Percentiles rank a stretch among this genome's conserved stretches.
Conservation (phyloP, 169 alveolate genomes). For the Besnoitia besnoiti region DNA sequence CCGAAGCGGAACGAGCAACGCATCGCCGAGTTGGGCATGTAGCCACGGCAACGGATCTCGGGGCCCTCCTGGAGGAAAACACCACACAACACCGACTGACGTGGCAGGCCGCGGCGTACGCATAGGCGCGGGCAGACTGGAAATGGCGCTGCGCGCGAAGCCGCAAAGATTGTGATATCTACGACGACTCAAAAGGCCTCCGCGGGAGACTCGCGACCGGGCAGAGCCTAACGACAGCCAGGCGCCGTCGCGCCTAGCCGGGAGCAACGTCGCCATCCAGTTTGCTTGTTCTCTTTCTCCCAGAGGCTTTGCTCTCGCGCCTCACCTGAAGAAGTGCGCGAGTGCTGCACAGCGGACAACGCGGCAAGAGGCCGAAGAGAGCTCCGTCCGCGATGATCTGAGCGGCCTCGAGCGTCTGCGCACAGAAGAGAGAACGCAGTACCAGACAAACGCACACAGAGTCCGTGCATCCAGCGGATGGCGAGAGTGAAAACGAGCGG, state of each 20-base stretch:
- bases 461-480: not conserved
- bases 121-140: too few relatives aligned
- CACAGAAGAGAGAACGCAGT: not conserved
- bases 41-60: slow-evolving; percentile 64
- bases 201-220: too few relatives aligned
- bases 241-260: too few relatives aligned
- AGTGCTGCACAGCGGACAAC: slow-evolving; percentile 68
- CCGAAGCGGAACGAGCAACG: slow-evolving; percentile 59
- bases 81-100: not conserved
- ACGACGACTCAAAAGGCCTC: too few relatives aligned
- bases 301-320: not conserved
- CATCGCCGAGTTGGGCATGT: slow-evolving; percentile 50
- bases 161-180: not conserved
- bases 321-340: slow-evolving; percentile 63
- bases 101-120: too few relatives aligned
- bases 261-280: not conserved
- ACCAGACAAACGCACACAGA: not conserved
- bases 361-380: slow-evolving; percentile 67
- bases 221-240: too few relatives aligned
- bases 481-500: not conserved
- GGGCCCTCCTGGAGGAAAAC: slow-evolving; percentile 46
- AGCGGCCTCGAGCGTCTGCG: slow-evolving; percentile 70
- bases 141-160: not conserved
- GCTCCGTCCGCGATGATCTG: slow-evolving; percentile 68
- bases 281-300: not conserved